Evolutionary conservation across 139 green algal species (phyloP).

Genomic region (Trebouxia sp.): DNA sequence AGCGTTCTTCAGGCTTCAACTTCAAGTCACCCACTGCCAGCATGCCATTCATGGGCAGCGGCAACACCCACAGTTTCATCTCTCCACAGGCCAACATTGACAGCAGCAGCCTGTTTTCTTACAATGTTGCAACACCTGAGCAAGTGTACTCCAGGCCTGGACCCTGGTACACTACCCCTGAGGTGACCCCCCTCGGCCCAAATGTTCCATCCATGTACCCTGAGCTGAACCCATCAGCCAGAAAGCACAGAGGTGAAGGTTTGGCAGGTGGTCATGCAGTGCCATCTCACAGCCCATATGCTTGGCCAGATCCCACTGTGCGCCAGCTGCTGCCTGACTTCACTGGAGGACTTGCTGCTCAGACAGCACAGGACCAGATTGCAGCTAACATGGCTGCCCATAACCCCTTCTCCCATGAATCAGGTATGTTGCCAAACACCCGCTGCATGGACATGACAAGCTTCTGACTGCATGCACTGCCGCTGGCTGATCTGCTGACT

Average conservation of each 20-base stretch:
- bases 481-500: no score
- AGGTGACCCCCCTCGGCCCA: background rate
- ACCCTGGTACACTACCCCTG: background rate
- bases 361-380: background rate
- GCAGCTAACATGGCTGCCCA: background rate
- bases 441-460: no score
- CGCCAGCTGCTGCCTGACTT: background rate
- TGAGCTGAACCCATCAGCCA: constrained; percentile 15
- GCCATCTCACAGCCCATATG: background rate
- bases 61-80: background rate
- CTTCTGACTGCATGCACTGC: no score
- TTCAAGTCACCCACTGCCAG: background rate
- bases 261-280: background rate
- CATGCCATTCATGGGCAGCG: background rate
- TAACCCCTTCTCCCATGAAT: background rate
- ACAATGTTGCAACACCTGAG: constrained; percentile 2
- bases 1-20: background rate
- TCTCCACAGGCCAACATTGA: background rate
- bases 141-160: background rate
- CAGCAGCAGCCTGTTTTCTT: background rate
- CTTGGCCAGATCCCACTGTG: background rate
- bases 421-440: background rate
- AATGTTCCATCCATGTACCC: background rate
- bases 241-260: background rate
- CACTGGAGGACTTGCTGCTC: background rate